Evolutionary conservation across 2,329 filamentous ascomycete species (phyloP), one percentile per base, ranked within the genome.

Genomic region (Trichoderma polysporum): DNA sequence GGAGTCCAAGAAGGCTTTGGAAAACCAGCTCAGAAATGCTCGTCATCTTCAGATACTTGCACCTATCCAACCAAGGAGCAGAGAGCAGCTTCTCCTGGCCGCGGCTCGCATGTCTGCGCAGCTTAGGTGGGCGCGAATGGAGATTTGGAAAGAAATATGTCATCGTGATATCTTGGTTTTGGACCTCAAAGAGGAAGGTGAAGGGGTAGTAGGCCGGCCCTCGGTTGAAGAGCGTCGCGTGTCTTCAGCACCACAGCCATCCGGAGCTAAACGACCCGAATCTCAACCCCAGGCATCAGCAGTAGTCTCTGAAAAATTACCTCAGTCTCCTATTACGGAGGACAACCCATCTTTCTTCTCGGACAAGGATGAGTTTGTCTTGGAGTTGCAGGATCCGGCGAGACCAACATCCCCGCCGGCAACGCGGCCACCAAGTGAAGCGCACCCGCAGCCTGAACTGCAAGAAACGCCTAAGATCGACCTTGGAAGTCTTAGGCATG

Each of bases 111-210:
- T 97, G 79, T 89, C 94, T 66, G 93, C 93, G 3, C 93, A 94
- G 76, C 81, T 99, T 68, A 97, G 95, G 76, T 97, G 94, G 94
- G 89, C 90, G n/a, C 86, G 94, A 68, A 90, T 96, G 76, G 93
- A 97, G 71, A 95, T 97, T 22, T 97, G 94, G 93, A 91, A 90
- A 63, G 86, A 94, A 73, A 94, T 88, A 74, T 97, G 94, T 71
- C 94, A 99, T 77, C 89, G 90, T 49, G 94, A 97, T 73, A 94
- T 98, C 68, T 81, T 99, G 22, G 83, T 88, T 5, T 85, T 93
- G 78, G 95, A 99, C 75, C 81, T 98, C 9, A 91, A 94, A 64
- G 92, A 97, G 71, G 94, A 97, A 52, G 69, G 70, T 33, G 73
- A 74, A 37, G 70, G 65, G 67, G 25, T 31, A 59, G 9, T 19